A percentile compares a stretch with the other conserved stretches of the same genome.
phyloP scores from a whole-genome alignment of 208 protist species.

The Phytomonas sp. region DNA sequence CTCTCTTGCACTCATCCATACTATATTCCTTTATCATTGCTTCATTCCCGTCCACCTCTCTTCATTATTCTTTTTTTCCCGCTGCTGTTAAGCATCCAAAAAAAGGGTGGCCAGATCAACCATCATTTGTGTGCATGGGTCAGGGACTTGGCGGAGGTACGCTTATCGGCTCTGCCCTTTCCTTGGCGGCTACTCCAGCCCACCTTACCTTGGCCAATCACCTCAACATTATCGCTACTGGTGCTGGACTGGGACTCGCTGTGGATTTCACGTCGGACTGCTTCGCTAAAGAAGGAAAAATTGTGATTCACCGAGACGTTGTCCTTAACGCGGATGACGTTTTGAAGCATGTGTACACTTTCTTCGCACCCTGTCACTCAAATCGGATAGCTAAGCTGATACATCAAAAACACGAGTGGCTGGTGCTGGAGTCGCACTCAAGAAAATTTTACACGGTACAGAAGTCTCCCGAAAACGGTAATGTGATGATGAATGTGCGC shows the following conservation, averaged over 20 bases:
- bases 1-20: slow-evolving; percentile 1
- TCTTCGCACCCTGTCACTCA: slow-evolving; percentile 71
- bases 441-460: slow-evolving; percentile 80
- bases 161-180: slow-evolving; percentile 43
- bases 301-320: slow-evolving; percentile 83
- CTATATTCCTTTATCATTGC: not conserved
- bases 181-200: slow-evolving; percentile 46
- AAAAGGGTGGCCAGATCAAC: not conserved
- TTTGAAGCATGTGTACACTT: slow-evolving; percentile 83
- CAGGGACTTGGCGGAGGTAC: slow-evolving; percentile 70
- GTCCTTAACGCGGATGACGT: slow-evolving; percentile 71
- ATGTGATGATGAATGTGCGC: slow-evolving; percentile 79
- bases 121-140: slow-evolving; percentile 39
- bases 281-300: slow-evolving; percentile 64
- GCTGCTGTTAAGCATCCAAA: not conserved
- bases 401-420: slow-evolving; percentile 85
- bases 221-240: slow-evolving; percentile 40
- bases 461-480: slow-evolving; percentile 77
- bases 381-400: slow-evolving; percentile 59
- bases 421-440: slow-evolving; percentile 76
- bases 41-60: slow-evolving; percentile 5
- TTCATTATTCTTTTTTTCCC: slow-evolving; percentile 9
- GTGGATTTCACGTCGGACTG: slow-evolving; percentile 83
- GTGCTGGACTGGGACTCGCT: slow-evolving; percentile 47
- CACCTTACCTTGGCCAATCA: slow-evolving; percentile 49